Base-by-base conservation (phyloP, 257 asterid species). In the Prunella vulgaris region DNA sequence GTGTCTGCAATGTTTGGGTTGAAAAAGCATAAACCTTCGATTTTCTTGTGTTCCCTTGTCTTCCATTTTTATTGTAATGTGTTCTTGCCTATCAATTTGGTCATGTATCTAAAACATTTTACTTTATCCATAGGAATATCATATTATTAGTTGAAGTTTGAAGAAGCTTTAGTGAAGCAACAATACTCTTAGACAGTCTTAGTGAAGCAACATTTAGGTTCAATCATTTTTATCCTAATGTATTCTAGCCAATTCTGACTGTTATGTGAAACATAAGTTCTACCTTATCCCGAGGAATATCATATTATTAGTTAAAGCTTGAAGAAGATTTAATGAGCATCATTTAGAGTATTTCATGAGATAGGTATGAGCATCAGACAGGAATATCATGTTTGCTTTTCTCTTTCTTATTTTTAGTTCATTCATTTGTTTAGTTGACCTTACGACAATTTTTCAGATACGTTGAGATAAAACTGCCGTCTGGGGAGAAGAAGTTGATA, bases 391-490 rank as follows among this genome's bases (percentile, higher is more conserved):
- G 35, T 56, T n/a, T n/a, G n/a, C n/a, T n/a, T n/a, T n/a, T n/a
- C n/a, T n/a, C n/a, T n/a, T n/a, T n/a, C n/a, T n/a, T n/a, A n/a
- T n/a, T n/a, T n/a, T n/a, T n/a, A n/a, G n/a, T 22, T 12, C 3
- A 27, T 4, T 58, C 48, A 33, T 60, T 35, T 5, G 0, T 24
- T 24, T 2, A 21, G 35, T 21, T 54, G 22, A 52, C 24, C 33
- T 33, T 42, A 14, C 53, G 49, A 38, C 18, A 7, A 25, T 18
- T 46, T 33, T 68, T 51, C 71, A 84, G 96, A 82, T 86, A 78
- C 57, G 85, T 93, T 42, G 92, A 87, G 82, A 70, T 92, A 46
- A 83, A 84, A 77, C 78, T 92, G 66, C 95, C 96, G 13, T 92
- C 96, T 0, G 89, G 93, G 10, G 86, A 72, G 49, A 89, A 86